Conservation (phyloP, 2,329 filamentous ascomycete species). For the Botrytis pseudocinerea region DNA sequence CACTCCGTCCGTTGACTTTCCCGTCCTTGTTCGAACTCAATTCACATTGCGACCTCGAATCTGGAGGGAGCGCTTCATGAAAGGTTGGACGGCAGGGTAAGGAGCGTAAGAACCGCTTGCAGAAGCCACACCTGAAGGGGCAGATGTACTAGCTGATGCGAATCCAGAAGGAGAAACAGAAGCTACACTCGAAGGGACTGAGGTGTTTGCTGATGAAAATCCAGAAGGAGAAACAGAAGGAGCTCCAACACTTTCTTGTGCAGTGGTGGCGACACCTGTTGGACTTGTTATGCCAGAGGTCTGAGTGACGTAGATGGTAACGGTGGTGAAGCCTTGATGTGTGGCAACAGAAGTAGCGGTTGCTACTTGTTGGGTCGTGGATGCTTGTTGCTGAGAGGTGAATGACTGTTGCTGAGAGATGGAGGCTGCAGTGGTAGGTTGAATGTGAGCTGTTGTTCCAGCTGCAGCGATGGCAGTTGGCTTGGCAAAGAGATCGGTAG, state of each 20-base stretch:
- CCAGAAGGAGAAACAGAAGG: neutral
- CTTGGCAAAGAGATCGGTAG: conserved; percentile 16
- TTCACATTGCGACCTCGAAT: conserved; percentile 14
- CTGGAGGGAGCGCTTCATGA: conserved; percentile 7
- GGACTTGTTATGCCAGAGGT: neutral
- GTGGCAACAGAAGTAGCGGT: neutral
- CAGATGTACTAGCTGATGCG: neutral
- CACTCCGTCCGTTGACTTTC: neutral
- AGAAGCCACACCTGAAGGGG: neutral
- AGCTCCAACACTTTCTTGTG: conserved; percentile 1
- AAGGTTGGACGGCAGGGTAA: conserved; percentile 8
- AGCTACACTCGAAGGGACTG: neutral
- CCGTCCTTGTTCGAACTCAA: neutral
- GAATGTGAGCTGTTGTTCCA: conserved; percentile 7
- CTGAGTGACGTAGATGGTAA: neutral
- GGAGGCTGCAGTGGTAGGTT: neutral
- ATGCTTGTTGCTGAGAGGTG: neutral
- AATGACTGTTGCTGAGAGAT: neutral
- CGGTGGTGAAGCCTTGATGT: neutral
- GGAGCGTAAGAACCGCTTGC: neutral
- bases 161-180: neutral
- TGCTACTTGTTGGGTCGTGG: conserved; percentile 1
- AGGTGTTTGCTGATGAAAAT: neutral
- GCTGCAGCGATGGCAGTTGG: neutral
- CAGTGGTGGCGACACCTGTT: neutral